phyloP scores from a whole-genome alignment of 2,329 filamentous ascomycete genomes.

The Aaosphaeria arxii region DNA sequence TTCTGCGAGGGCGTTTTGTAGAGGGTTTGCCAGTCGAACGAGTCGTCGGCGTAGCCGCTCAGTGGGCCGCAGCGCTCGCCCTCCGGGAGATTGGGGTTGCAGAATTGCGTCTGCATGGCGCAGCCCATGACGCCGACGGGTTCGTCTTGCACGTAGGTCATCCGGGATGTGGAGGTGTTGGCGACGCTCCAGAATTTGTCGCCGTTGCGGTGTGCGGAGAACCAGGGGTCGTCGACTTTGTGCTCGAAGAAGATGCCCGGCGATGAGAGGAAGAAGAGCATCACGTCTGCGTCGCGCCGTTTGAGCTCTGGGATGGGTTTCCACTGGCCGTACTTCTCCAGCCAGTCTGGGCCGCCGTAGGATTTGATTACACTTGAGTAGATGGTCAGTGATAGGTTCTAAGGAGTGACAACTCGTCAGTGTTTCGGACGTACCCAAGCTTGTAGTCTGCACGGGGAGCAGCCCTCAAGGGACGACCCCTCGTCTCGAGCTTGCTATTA shows the following conservation, averaged over 20 bases:
- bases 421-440: background rate
- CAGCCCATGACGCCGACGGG: constrained; percentile 23
- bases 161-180: constrained; percentile 1
- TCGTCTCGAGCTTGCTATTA: background rate
- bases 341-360: background rate
- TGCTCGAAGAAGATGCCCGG: constrained; percentile 19
- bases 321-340: background rate
- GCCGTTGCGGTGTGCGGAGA: constrained; percentile 14
- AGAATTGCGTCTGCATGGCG: constrained; percentile 29
- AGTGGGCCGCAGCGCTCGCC: constrained; percentile 7
- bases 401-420: background rate
- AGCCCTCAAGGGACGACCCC: background rate
- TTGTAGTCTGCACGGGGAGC: background rate
- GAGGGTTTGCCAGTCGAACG: background rate
- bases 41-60: constrained; percentile 4
- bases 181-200: background rate
- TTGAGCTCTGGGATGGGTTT: constrained; percentile 20
- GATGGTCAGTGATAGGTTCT: background rate
- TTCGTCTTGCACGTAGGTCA: constrained; percentile 14
- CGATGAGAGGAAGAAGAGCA: constrained; percentile 25
- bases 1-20: background rate
- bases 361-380: background rate
- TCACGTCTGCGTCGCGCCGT: constrained; percentile 22
- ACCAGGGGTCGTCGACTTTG: constrained; percentile 23
- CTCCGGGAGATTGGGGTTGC: constrained; percentile 16